Conservation (phyloP, 108 stramenopile species). For the Bacterosira constricta region DNA sequence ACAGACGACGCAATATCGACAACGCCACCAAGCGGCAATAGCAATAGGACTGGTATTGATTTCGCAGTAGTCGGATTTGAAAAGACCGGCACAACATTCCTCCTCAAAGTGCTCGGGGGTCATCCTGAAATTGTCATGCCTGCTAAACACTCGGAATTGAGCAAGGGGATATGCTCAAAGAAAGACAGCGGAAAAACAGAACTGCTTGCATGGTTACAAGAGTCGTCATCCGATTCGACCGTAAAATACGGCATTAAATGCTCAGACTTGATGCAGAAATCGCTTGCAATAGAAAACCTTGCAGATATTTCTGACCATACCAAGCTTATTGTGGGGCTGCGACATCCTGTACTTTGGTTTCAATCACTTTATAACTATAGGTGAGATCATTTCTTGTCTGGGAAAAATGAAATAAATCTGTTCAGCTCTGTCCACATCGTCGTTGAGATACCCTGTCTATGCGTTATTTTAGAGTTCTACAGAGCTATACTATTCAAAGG, state of each 20-base stretch:
- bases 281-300: not conserved
- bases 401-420: not conserved
- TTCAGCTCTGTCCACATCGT: not conserved
- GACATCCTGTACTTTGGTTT: conserved; percentile 35
- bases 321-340: conserved; percentile 21
- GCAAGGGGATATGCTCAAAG: conserved; percentile 3
- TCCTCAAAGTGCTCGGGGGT: conserved; percentile 7
- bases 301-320: conserved; percentile 2
- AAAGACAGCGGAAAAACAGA: not conserved
- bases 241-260: not conserved
- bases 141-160: not conserved
- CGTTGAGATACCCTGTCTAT: not conserved
- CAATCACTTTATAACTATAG: conserved; percentile 39
- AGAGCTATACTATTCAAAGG: not conserved
- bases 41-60: too few species aligned
- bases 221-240: not conserved
- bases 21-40: too few species aligned
- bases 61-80: conserved; percentile 20
- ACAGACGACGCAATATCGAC: too few species aligned
- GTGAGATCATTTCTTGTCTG: not conserved
- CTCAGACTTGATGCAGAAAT: not conserved
- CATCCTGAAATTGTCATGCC: conserved; percentile 17
- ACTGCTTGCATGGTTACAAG: not conserved
- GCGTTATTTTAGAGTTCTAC: not conserved
- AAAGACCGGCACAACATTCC: conserved; percentile 20